phyloP scores from a whole-genome alignment of 176 grass and related monocot genomes.

The Chrysopogon serrulatus region DNA sequence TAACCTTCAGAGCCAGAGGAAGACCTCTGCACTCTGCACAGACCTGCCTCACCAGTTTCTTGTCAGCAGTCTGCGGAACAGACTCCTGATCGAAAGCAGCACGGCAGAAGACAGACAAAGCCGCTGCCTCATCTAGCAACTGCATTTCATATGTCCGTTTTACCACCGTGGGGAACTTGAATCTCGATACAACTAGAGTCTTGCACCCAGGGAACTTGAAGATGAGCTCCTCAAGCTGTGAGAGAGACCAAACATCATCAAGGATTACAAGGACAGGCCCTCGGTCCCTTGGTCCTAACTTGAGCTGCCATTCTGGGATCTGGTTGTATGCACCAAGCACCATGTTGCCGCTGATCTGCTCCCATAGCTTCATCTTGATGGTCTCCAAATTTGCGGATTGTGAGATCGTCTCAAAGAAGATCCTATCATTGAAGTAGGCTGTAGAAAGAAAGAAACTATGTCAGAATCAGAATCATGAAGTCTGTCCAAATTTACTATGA shows the following conservation, averaged over 20 bases:
- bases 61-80: conserved; percentile 65
- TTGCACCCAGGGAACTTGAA: conserved; percentile 83
- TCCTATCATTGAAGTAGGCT: conserved; percentile 81
- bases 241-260: conserved; percentile 88
- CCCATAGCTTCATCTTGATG: conserved; percentile 86
- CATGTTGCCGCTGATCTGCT: conserved; percentile 79
- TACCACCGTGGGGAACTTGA: conserved; percentile 73
- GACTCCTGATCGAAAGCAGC: conserved; percentile 62
- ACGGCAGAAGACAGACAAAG: conserved; percentile 76
- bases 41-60: conserved; percentile 92
- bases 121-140: conserved; percentile 75
- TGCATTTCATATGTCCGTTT: conserved; percentile 64
- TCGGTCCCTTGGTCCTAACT: conserved; percentile 60
- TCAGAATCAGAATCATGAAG: conserved; percentile 7
- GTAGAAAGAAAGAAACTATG: conserved; percentile 12
- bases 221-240: conserved; percentile 76
- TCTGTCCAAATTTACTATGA: neutral
- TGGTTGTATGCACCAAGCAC: conserved; percentile 86
- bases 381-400: conserved; percentile 80
- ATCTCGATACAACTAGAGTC: conserved; percentile 83
- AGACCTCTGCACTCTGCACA: conserved; percentile 91
- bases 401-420: conserved; percentile 89
- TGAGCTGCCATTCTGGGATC: conserved; percentile 86
- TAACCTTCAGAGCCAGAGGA: conserved; percentile 90
- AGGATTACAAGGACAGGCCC: conserved; percentile 82